These are phyloP conservation scores for Yamadazyma membranifaciens DNA, from an alignment of 1,139 yeast species.

Conservation along the genomic window DNA sequence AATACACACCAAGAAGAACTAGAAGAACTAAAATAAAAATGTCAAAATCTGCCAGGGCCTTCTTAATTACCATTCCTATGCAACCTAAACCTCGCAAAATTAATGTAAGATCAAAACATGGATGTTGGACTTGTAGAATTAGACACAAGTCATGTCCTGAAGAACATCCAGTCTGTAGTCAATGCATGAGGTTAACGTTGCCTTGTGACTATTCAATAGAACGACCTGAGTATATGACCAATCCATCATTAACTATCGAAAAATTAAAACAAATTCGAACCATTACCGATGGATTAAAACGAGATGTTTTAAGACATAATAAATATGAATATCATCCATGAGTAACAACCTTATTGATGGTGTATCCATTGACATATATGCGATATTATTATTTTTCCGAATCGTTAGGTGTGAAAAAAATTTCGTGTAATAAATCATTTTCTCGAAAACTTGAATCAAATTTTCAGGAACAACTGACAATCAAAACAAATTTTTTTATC, in stretches of 20 bases:
- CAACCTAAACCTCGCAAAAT: background rate
- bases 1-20: background rate
- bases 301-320: background rate
- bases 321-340: no score
- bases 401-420: background rate
- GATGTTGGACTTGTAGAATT: conserved; percentile 70
- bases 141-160: conserved; percentile 67
- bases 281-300: conserved; percentile 29
- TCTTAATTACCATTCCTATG: background rate
- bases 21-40: background rate
- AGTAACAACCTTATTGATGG: no score
- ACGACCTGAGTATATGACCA: conserved; percentile 57
- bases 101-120: conserved; percentile 40
- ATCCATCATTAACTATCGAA: conserved; percentile 33
- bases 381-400: background rate
- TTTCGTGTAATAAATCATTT: background rate
- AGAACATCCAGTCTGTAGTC: conserved; percentile 54
- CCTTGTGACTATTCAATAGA: conserved; percentile 41
- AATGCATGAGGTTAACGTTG: conserved; percentile 51
- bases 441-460: background rate
- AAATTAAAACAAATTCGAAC: conserved; percentile 51
- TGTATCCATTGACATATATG: no score
- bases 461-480: background rate
- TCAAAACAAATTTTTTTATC: background rate
- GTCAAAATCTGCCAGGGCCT: no score